These are phyloP conservation scores for Phtheirospermum japonicum DNA, from an alignment of 257 asterid species.

Conservation along the genomic window DNA sequence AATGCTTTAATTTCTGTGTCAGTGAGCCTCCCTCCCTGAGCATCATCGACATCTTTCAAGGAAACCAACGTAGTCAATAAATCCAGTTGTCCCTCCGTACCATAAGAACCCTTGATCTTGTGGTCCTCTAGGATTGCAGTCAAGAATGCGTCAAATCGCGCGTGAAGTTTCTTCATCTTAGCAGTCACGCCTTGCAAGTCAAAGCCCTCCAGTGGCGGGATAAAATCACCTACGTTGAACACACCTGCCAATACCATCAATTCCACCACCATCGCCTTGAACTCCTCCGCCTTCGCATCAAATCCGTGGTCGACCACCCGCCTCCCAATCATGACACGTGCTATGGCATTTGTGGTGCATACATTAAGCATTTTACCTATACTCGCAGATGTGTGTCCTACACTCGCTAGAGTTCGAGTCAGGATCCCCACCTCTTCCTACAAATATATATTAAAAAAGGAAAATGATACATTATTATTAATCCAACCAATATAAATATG, in stretches of 20 bases:
- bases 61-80: constrained; percentile 49
- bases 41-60: constrained; percentile 39
- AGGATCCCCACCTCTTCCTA: constrained; percentile 62
- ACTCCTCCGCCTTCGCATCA: constrained; percentile 61
- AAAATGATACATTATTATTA: no score
- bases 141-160: constrained; percentile 58
- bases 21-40: constrained; percentile 40
- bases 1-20: constrained; percentile 71
- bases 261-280: constrained; percentile 68
- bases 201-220: constrained; percentile 53
- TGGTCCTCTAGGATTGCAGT: constrained; percentile 48
- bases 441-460: background rate
- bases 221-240: constrained; percentile 68
- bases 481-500: no score
- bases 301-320: constrained; percentile 48
- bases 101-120: constrained; percentile 27
- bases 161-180: constrained; percentile 71
- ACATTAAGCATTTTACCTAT: constrained; percentile 48
- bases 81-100: constrained; percentile 15
- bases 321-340: constrained; percentile 56
- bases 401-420: constrained; percentile 41
- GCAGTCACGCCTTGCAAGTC: constrained; percentile 60
- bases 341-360: constrained; percentile 59
- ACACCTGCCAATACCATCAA: constrained; percentile 61
- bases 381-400: constrained; percentile 30